Percentiles rank a stretch among this genome's conserved stretches.
Evolutionary conservation across 2,329 filamentous ascomycete genomes (phyloP).

Genomic region (Pseudogymnoascus sp.): DNA sequence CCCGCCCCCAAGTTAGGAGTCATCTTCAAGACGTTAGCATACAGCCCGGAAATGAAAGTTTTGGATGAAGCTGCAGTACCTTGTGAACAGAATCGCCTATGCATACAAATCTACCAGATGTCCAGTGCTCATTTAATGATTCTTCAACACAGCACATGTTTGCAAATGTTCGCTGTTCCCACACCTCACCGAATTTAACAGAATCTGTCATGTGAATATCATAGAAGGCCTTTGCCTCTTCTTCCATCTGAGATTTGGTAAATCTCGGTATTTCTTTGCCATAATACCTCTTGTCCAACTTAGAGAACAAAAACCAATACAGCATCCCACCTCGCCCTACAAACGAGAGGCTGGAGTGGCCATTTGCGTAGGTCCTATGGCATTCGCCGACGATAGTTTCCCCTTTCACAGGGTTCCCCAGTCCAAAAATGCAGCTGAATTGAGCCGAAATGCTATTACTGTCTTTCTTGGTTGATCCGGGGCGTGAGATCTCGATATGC

Average conservation of each 20-base stretch:
- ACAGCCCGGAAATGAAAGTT: neutral
- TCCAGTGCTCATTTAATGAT: slow-evolving; percentile 10
- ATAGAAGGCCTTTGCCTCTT: neutral
- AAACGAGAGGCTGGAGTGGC: slow-evolving; percentile 14
- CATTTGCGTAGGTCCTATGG: slow-evolving; percentile 11
- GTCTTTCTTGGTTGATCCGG: slow-evolving; percentile 7
- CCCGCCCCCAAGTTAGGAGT: slow-evolving; percentile 12
- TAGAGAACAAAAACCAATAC: slow-evolving; percentile 12
- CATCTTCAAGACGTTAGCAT: slow-evolving; percentile 7
- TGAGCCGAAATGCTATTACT: slow-evolving; percentile 19
- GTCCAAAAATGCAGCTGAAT: slow-evolving; percentile 22
- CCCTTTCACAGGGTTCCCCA: slow-evolving; percentile 11
- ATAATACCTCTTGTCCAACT: neutral
- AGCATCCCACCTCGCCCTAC: slow-evolving; percentile 12
- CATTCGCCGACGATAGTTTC: neutral
- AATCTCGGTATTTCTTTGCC: neutral
- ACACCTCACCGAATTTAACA: neutral
- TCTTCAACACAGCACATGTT: neutral
- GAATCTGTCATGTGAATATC: neutral
- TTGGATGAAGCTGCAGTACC: neutral
- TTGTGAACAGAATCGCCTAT: slow-evolving; percentile 13
- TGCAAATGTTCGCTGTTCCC: neutral
- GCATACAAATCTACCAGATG: slow-evolving; percentile 5
- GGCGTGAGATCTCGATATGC: neutral
- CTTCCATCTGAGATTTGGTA: neutral